Conservation (phyloP, 1,139 yeast genomes). For the Entelexis paramagnoliae region DNA sequence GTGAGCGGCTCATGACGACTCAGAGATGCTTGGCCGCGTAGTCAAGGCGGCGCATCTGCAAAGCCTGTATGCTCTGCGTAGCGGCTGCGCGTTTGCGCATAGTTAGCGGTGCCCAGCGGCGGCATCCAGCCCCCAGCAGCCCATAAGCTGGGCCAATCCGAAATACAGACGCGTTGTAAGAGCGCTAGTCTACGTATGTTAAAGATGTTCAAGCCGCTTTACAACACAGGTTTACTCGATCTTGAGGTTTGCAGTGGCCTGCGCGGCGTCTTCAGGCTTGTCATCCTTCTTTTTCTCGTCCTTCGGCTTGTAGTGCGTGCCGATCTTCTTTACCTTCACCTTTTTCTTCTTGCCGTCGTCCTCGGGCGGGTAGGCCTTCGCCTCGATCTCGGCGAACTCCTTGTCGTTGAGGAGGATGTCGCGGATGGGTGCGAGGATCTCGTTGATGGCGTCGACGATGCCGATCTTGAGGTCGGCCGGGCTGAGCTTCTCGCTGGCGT, state of each 20-base stretch:
- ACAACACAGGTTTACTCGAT: background rate
- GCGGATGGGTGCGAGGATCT: slow-evolving; percentile 73
- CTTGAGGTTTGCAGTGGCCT: slow-evolving; percentile 3
- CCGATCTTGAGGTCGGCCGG: slow-evolving; percentile 94
- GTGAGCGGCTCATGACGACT: no score
- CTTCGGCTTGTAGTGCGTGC: slow-evolving; percentile 18
- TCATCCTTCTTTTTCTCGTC: slow-evolving; percentile 29
- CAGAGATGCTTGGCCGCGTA: no score
- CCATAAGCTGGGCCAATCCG: no score
- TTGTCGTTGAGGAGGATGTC: slow-evolving; percentile 49
- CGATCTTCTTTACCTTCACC: slow-evolving; percentile 51
- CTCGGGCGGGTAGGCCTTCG: slow-evolving; percentile 76
- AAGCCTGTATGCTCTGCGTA: no score
- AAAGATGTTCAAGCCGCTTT: no score
- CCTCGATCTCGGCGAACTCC: slow-evolving; percentile 67
- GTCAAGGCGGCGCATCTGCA: no score
- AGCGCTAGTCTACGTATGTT: no score
- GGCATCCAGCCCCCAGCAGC: no score
- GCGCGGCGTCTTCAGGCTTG: slow-evolving; percentile 13
- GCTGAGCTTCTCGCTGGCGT: slow-evolving; percentile 57
- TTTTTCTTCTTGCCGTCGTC: slow-evolving; percentile 43
- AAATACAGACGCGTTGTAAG: no score
- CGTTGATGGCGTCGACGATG: slow-evolving; percentile 73
- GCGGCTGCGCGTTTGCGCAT: no score
- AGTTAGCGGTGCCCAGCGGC: no score